These are phyloP conservation scores for Epichloe elymi DNA, from an alignment of 2,329 filamentous ascomycete species.

Conservation along the genomic window DNA sequence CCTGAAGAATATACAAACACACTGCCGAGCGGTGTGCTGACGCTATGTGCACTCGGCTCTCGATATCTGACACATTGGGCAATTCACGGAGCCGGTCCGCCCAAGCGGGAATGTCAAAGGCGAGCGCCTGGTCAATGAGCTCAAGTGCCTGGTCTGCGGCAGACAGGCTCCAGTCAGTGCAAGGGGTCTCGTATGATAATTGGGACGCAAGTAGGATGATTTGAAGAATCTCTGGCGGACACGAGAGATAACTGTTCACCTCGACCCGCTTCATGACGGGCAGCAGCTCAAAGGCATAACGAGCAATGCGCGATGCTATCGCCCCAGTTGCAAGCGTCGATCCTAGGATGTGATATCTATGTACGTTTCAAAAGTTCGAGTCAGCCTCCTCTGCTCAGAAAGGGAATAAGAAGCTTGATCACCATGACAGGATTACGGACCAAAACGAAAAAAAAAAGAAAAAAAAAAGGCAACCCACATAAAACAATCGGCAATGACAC, in stretches of 20 bases:
- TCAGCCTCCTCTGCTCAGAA: neutral
- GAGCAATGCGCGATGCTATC: conserved; percentile 25
- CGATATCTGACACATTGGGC: conserved; percentile 23
- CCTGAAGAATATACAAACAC: conserved; percentile 33
- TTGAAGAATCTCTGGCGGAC: conserved; percentile 29
- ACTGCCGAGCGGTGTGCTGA: conserved; percentile 33
- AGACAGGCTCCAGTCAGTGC: conserved; percentile 18
- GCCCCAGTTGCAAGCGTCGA: conserved; percentile 24
- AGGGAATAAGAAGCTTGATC: neutral
- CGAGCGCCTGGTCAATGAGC: conserved; percentile 28
- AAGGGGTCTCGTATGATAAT: conserved; percentile 25
- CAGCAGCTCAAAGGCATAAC: conserved; percentile 25
- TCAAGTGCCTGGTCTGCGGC: conserved; percentile 23
- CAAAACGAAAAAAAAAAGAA: neutral
- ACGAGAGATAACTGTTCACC: conserved; percentile 29
- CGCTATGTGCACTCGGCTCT: conserved; percentile 30
- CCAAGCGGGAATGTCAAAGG: conserved; percentile 30
- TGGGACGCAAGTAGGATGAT: conserved; percentile 32
- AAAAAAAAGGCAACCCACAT: conserved; percentile 21
- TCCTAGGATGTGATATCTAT: conserved; percentile 28
- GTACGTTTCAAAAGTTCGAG: neutral
- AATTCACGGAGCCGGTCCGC: conserved; percentile 24
- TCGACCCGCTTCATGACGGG: conserved; percentile 28
- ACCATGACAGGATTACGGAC: neutral
- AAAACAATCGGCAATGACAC: conserved; percentile 34